Evolutionary conservation across 129 eudicot genomes (phyloP), one percentile per base, ranked within the genome.

Genomic region (Artemisia argyi): DNA sequence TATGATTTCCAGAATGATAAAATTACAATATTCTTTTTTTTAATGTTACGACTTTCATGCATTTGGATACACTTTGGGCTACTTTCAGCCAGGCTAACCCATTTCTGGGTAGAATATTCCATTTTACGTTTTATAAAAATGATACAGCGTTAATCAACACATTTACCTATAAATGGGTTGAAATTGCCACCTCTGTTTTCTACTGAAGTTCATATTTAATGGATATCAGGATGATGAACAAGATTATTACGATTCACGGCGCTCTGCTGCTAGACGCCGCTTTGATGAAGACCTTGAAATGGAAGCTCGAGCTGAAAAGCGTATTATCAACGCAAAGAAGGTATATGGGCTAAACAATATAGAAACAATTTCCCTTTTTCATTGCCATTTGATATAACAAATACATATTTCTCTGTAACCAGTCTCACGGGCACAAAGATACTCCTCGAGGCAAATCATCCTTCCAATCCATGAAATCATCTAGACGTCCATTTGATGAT

Each of bases 301-400:
- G 88, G 99, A 90, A 88, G 99, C 97, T 77, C 88, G 87, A 64
- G 99, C 97, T 14, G 99, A 95, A 77, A 95, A 85, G 80, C 97
- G 97, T 55, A 95, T 95, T 35, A 88, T 90, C 28, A 88, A 80
- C 79, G 97, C 96, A 47, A 95, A 95, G 86, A 95, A 90, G 94
- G 99, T 79, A 85, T 61, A 69, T 61, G 48, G 7, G 61, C 61
- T 76, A 20, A 46, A 74, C 58, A 35, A 16, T 22, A 16, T 49
- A 6, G 9, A 7, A 55, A 5, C 6, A 48, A 9, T 3, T 49
- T 63, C 58, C 16, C 51, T 0, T 49, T 35, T n/a, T 48, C 68
- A 17, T 50, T 51, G 28, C 48, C 50, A 42, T 54, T 50, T 71
- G 55, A 24, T 73, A 20, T 73, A 30, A 72, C 20, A 24, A 22